Base-by-base conservation (phyloP, 2,329 filamentous ascomycete genomes). In the Trichoderma endophyticum region DNA sequence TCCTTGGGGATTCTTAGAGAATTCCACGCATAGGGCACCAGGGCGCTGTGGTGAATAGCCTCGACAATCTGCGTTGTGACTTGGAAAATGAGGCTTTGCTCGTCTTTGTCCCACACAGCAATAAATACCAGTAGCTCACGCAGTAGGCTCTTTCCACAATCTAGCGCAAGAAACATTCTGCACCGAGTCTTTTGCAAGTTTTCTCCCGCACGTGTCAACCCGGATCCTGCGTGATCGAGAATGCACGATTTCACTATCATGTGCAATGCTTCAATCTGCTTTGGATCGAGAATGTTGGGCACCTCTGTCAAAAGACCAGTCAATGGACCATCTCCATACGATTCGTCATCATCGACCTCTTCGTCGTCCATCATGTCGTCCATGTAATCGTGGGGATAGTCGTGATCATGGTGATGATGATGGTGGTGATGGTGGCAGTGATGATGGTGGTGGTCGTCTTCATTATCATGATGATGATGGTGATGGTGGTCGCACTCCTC, bases 171-270 rank as follows among this genome's bases (percentile, higher is more conserved):
- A 64, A 98, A 89, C 78, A 98, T 92, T 78, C 97, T 93, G 77
- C 95, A 98, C 26, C 95, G 87, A 1, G 95, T 93, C 73, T 94
- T 93, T 81, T 98, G 94, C 82, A 97, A 90, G 78, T 95, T 97
- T 78, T 94, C 92, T 21, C 91, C 91, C 14, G 87, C 87, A 11
- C 85, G 81, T 59, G 91, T 92, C 8, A 89, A 83, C 0, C 90
- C 89, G 74, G 92, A 91, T 73, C 92, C 93, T 72, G 89, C 86
- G n/a, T 90, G 90, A 77, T 97, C 93, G 26, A 97, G 90, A 68
- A 98, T 97, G 74, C 95, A 97, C 15, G 93, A 95, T 84, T 98
- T 97, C 77, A 98, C 92, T 73, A 98, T 97, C 95, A 98, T 97
- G 70, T 97, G 95, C 68, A 98, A 84, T 6, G 96, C 95, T 81